Conservation (phyloP, 495 filamentous ascomycete genomes). For the Tuber umbilicatum region DNA sequence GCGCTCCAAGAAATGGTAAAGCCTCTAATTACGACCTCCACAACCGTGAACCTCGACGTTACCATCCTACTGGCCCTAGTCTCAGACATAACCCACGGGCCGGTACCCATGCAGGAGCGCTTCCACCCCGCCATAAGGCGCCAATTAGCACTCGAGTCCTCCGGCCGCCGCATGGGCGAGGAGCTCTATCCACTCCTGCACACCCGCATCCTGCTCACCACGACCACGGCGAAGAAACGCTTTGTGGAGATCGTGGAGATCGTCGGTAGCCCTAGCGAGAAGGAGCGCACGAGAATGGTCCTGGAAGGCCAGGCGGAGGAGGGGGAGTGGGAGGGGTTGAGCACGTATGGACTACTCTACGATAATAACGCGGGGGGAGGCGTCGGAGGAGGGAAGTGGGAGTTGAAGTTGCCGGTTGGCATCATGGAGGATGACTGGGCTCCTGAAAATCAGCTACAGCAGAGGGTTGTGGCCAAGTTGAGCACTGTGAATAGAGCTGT, state of each 20-base stretch:
- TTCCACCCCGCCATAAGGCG: slow-evolving; percentile 43
- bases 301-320: slow-evolving; percentile 27
- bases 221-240: slow-evolving; percentile 42
- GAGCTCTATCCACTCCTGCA: slow-evolving; percentile 44
- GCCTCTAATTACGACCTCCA: neutral
- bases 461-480: slow-evolving; percentile 46
- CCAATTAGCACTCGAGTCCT: slow-evolving; percentile 42
- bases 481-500: slow-evolving; percentile 60
- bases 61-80: slow-evolving; percentile 45
- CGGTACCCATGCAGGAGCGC: slow-evolving; percentile 36
- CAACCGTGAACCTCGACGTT: slow-evolving; percentile 44
- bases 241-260: slow-evolving; percentile 45
- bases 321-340: slow-evolving; percentile 5
- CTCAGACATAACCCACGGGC: slow-evolving; percentile 46
- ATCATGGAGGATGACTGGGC: slow-evolving; percentile 7
- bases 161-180: slow-evolving; percentile 40
- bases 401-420: slow-evolving; percentile 10
- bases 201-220: slow-evolving; percentile 44
- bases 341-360: neutral
- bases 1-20: neutral
- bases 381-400: neutral
- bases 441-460: neutral
- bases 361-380: neutral
- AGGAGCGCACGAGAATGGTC: slow-evolving; percentile 41
- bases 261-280: slow-evolving; percentile 45